These are phyloP conservation scores for Aspergillus avenaceus DNA, from an alignment of 495 filamentous ascomycete species.

Conservation along the genomic window DNA sequence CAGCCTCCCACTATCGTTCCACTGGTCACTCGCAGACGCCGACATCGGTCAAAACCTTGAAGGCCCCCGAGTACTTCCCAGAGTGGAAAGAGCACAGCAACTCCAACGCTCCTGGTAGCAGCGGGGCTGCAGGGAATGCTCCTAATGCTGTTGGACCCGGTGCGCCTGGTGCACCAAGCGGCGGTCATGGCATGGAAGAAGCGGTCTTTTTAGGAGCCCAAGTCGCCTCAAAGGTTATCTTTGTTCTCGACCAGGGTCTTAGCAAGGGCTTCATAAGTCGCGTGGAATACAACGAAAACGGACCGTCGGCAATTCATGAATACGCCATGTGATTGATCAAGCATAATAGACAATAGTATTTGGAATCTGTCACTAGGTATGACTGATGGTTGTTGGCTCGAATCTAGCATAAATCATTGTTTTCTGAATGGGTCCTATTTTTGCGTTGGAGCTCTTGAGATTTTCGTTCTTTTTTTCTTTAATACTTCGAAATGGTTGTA, in stretches of 20 bases:
- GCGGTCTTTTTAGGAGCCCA: conserved; percentile 78
- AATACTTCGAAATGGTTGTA: conserved; percentile 19
- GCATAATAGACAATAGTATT: neutral
- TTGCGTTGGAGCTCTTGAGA: conserved; percentile 1
- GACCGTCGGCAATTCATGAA: conserved; percentile 66
- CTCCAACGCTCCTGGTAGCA: conserved; percentile 35
- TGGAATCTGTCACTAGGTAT: neutral
- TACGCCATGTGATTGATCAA: conserved; percentile 28
- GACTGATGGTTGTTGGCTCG: neutral
- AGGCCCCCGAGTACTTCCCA: conserved; percentile 80
- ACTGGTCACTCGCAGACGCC: conserved; percentile 85
- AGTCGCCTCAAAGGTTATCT: conserved; percentile 71
- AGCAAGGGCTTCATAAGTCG: conserved; percentile 71
- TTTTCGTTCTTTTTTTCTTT: conserved; percentile 8
- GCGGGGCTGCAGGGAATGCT: conserved; percentile 12
- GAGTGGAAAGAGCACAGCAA: conserved; percentile 85
- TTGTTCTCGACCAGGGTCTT: conserved; percentile 64
- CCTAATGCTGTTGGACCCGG: conserved; percentile 13
- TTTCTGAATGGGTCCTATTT: conserved; percentile 2
- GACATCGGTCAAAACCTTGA: conserved; percentile 73
- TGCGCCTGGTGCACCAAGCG: conserved; percentile 18
- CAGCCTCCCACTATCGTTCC: conserved; percentile 49
- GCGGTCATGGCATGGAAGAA: conserved; percentile 55
- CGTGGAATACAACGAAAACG: conserved; percentile 74
- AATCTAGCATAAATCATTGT: conserved; percentile 12